Conservation (phyloP, 805 yeast genomes). For the Metschnikowia continentalis region DNA sequence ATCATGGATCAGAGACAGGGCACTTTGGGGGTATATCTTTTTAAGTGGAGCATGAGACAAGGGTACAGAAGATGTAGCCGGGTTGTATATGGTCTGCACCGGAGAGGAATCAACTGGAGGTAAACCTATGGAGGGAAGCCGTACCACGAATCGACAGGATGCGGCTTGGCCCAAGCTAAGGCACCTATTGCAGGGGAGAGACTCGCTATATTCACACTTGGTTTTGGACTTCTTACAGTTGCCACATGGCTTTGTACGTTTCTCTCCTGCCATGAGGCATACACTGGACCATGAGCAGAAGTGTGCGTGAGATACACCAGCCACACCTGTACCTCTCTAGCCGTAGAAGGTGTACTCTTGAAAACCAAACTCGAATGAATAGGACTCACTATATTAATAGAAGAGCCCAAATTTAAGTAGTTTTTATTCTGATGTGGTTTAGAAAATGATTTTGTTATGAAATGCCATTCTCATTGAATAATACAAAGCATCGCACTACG, state of each 20-base stretch:
- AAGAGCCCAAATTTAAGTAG: no score
- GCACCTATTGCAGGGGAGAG: slow-evolving; percentile 58
- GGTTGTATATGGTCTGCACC: slow-evolving; percentile 4
- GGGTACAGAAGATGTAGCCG: not conserved
- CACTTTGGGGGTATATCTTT: slow-evolving; percentile 8
- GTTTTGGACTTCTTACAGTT: slow-evolving; percentile 61
- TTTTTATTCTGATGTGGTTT: no score
- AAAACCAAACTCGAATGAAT: not conserved
- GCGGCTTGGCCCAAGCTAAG: slow-evolving; percentile 41
- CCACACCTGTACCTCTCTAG: not conserved
- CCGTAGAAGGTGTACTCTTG: not conserved
- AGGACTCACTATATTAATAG: not conserved
- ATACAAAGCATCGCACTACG: no score
- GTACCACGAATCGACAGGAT: slow-evolving; percentile 53
- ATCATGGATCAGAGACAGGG: slow-evolving; percentile 2
- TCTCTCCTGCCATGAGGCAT: slow-evolving; percentile 28
- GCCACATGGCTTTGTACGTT: slow-evolving; percentile 56
- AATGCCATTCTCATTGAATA: no score
- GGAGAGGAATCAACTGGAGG: slow-evolving; percentile 17
- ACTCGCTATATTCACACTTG: slow-evolving; percentile 49
- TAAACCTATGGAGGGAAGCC: slow-evolving; percentile 41
- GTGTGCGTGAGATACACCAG: not conserved
- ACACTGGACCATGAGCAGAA: not conserved
- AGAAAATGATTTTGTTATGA: no score
- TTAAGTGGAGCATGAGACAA: not conserved